Evolutionary conservation across 129 eudicot genomes (phyloP), one percentile per base, ranked within the genome.

Genomic region (Saussurea involucrata): DNA sequence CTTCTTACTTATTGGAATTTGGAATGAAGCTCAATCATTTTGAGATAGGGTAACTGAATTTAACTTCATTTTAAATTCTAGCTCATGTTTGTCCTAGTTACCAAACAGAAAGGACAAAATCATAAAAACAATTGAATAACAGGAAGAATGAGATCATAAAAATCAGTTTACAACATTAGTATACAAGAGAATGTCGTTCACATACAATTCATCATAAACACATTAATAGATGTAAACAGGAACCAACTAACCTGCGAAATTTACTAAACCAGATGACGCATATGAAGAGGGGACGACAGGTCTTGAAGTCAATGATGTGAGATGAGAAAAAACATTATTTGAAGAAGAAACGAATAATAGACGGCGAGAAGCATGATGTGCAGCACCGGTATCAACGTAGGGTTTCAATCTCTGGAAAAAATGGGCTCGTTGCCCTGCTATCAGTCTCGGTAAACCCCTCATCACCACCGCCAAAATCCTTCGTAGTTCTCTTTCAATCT

Each of bases 391-490:
- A 55, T 55, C 74, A 25, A 64, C 63, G 42, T 42, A 67, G 68
- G 85, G 81, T 72, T 86, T 75, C 21, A 69, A 37, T 77, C 77
- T 68, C 77, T 73, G 68, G 78, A 46, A 15, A 66, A 24, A 46
- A 44, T 29, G 78, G 73, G 40, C 27, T 27, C 80, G 82, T 63
- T 87, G 87, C 31, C 72, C 66, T 33, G 84, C 60, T 58, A 82
- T 29, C 42, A 84, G n/a, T 66, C 83, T 82, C 37, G 84, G 85
- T 5, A 82, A 75, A 66, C 70, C 85, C 86, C 86, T 78, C 85
- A 83, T 83, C 61, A 67, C 33, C 71, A 22, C 63, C 73, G 44
- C 4, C 40, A 31, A 28, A 18, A 44, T 6, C 58, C 15, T 61
- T 28, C 53, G 65, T 68, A n/a, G 27, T 58, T 36, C 33, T 66